phyloP scores from a whole-genome alignment of 2,329 filamentous ascomycete species.

The Plenodomus tracheiphilus region DNA sequence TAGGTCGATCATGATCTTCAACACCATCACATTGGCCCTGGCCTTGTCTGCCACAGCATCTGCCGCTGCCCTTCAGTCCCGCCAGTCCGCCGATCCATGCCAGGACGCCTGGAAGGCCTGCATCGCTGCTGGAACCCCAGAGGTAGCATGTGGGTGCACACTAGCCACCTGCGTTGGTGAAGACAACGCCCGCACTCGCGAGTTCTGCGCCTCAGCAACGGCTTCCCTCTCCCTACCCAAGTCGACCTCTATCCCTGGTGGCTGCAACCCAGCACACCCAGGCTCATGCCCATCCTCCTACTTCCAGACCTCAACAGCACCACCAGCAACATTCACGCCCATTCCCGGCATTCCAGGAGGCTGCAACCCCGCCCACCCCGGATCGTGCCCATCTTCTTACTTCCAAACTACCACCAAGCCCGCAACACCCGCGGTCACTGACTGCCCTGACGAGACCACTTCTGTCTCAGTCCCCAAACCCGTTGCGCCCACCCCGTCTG shows the following conservation, averaged over 20 bases:
- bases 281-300: slow-evolving; percentile 7
- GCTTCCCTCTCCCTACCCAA: slow-evolving; percentile 4
- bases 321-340: neutral
- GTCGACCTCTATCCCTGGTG: slow-evolving; percentile 5
- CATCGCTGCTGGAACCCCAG: slow-evolving; percentile 11
- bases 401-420: neutral
- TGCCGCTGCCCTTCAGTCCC: neutral
- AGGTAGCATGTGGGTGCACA: slow-evolving; percentile 14
- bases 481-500: no score
- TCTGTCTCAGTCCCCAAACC: neutral
- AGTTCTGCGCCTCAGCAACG: slow-evolving; percentile 14
- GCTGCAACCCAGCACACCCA: slow-evolving; percentile 9
- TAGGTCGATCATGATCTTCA: neutral
- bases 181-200: slow-evolving; percentile 10
- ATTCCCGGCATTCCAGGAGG: slow-evolving; percentile 4
- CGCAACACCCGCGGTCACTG: neutral
- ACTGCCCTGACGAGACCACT: neutral
- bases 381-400: neutral
- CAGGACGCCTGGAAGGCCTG: slow-evolving; percentile 10
- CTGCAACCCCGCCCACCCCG: slow-evolving; percentile 5
- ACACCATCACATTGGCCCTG: neutral
- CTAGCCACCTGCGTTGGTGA: slow-evolving; percentile 10
- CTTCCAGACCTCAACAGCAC: slow-evolving; percentile 6
- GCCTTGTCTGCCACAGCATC: neutral
- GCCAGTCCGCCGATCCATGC: slow-evolving; percentile 8